Evolutionary conservation across 345 rosid species (phyloP), one percentile per base, ranked within the genome.

Genomic region (Rhizophora mangle): DNA sequence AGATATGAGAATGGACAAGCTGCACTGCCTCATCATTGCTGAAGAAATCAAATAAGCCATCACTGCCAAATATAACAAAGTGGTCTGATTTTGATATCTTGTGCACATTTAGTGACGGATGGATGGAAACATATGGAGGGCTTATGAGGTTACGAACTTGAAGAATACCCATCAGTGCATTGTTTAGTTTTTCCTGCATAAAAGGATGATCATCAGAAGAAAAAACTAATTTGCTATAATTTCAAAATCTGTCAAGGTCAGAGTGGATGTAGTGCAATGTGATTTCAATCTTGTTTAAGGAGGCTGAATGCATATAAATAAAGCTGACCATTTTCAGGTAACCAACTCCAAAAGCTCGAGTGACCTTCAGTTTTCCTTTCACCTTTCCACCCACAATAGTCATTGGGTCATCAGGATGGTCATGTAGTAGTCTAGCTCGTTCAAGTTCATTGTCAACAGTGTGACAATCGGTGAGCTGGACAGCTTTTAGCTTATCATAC

Each of bases 341-440:
- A 70, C 97, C 96, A 66, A 92, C 99, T 73, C 99, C 97, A 19
- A 90, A 65, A 63, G 97, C 99, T 73, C 97, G 93, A 43, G 99
- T 90, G 70, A 95, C 97, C 82, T 86, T 92, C 77, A 95, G 77
- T 75, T 92, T 95, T 59, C 99, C 97, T 85, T 92, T 95, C 75
- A 95, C 87, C 82, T 85, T 90, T 54, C 97, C 97, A 16, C 81
- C 85, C 19, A 83, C 74, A 72, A 95, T 73, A 13, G 86, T 72
- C 60, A 72, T 79, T 0, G 96, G 87, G 76, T 95, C 99, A 81
- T 89, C 96, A 39, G 90, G 93, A 80, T 95, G 99, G n/a, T 89
- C 96, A 59, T 60, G 56, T 55, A 88, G 53, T 36, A 95, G 69
- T 70, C 83, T 81, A 74, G 77, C 80, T 81, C 80, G 85, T 77